These are phyloP conservation scores for Flaveria brownii DNA, from an alignment of 129 eudicot genomes.

Conservation along the genomic window DNA sequence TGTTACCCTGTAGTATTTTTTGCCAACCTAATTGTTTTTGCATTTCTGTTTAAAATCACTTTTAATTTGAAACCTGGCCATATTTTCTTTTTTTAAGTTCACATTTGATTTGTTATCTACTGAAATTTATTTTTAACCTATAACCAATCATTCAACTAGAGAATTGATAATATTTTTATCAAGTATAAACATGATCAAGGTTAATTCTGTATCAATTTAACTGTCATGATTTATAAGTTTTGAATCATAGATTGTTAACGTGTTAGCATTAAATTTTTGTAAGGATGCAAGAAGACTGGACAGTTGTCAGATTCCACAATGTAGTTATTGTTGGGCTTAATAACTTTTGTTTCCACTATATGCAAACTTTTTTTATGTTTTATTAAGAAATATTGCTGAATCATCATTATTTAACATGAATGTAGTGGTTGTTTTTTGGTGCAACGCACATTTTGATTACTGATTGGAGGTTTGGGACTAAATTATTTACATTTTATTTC, in stretches of 20 bases:
- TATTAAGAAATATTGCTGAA: too few species aligned
- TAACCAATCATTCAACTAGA: neutral
- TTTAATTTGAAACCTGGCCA: neutral
- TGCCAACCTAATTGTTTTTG: neutral
- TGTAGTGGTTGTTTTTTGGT: neutral
- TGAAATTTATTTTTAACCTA: neutral
- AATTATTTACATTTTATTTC: too few species aligned
- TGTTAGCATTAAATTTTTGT: neutral
- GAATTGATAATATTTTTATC: neutral
- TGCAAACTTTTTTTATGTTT: neutral
- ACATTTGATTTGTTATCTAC: neutral
- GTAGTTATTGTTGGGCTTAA: neutral
- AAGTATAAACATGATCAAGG: neutral
- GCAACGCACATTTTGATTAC: neutral
- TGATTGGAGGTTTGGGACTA: neutral
- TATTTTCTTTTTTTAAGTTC: neutral
- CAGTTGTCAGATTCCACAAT: neutral
- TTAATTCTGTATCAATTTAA: neutral
- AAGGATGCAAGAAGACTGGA: neutral
- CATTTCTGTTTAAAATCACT: neutral
- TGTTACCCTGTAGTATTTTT: neutral
- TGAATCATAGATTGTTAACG: neutral
- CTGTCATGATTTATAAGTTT: neutral
- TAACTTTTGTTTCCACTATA: neutral
- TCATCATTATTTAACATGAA: neutral